Evolutionary conservation across 306 rosid species (phyloP), one percentile per base, ranked within the genome.

Genomic region (Senna siamea): DNA sequence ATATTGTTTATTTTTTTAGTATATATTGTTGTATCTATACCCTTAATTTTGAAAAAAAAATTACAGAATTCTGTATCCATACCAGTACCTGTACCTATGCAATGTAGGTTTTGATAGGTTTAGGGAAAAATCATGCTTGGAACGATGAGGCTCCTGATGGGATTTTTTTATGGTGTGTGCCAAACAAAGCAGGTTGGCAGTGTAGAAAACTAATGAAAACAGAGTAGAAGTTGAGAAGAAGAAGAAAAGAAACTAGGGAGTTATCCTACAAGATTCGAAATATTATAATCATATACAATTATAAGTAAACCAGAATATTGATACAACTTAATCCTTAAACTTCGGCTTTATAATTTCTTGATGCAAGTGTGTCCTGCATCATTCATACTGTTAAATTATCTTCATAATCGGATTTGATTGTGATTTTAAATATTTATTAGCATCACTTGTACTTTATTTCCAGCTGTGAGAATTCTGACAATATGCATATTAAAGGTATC

Each of bases 391-490:
- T 46, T 66, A 18, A 76, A 15, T 41, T 76, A 67, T 65, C 30
- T 66, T 73, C 47, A 32, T 34, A 57, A 22, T 70, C 61, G 28
- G 62, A 64, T 69, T 37, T 66, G 54, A 20, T 32, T 4, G 48
- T 62, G 59, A 64, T 63, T 69, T 71, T n/a, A 71, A 57, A 59
- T 41, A 63, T 41, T 56, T 77, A 48, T 62, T 43, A 65, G 78
- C 59, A 38, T 66, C 23, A 37, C 48, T 23, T 15, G 7, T 66
- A 69, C 76, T 52, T 53, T 63, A 38, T 61, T 79, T 34, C 23
- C 32, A 12, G 44, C 44, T 46, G 30, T 35, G 50, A 76, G 46
- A 64, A 63, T 77, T 69, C 66, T 58, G 80, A 59, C 69, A 59
- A 56, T 13, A 26, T 70, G 53, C 41, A 32, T 15, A 64, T 56